phyloP scores from a whole-genome alignment of 441 rosid species.

The Daphne laureola region DNA sequence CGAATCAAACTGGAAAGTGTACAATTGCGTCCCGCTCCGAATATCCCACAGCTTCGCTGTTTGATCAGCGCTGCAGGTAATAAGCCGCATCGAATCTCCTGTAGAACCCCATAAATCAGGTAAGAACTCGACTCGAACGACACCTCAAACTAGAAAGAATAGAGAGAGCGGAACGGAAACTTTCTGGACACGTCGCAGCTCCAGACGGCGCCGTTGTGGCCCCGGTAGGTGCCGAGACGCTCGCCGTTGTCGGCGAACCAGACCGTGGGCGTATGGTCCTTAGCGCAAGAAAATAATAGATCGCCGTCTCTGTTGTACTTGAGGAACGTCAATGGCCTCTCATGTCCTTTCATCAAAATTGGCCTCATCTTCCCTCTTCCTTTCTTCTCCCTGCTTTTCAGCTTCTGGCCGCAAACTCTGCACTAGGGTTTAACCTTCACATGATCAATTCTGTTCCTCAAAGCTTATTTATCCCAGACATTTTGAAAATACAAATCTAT shows the following conservation, averaged over 20 bases:
- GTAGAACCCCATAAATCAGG: neutral
- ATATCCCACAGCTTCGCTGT: slow-evolving; percentile 85
- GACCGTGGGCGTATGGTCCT: slow-evolving; percentile 84
- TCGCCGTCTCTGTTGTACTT: slow-evolving; percentile 90
- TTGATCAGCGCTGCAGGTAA: slow-evolving; percentile 92
- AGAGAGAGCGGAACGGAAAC: neutral
- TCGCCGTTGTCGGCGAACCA: slow-evolving; percentile 96
- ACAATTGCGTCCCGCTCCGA: slow-evolving; percentile 53
- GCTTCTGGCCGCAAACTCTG: neutral
- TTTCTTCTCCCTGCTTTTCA: neutral
- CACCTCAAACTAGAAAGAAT: neutral
- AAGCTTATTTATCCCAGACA: neutral
- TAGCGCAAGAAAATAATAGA: slow-evolving; percentile 87
- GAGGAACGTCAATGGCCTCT: slow-evolving; percentile 85
- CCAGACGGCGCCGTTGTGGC: slow-evolving; percentile 98
- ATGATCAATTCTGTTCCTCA: neutral
- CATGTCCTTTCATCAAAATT: slow-evolving; percentile 95
- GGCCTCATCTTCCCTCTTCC: slow-evolving; percentile 58
- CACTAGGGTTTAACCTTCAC: too few relatives aligned
- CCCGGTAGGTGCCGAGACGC: slow-evolving; percentile 85
- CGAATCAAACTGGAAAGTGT: slow-evolving; percentile 59
- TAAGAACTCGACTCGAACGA: neutral
- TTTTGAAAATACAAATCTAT: too few relatives aligned
- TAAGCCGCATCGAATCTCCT: slow-evolving; percentile 71
- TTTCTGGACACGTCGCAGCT: slow-evolving; percentile 79